These are phyloP conservation scores for Solanum tacnaense DNA, from an alignment of 257 asterid species.

Conservation along the genomic window DNA sequence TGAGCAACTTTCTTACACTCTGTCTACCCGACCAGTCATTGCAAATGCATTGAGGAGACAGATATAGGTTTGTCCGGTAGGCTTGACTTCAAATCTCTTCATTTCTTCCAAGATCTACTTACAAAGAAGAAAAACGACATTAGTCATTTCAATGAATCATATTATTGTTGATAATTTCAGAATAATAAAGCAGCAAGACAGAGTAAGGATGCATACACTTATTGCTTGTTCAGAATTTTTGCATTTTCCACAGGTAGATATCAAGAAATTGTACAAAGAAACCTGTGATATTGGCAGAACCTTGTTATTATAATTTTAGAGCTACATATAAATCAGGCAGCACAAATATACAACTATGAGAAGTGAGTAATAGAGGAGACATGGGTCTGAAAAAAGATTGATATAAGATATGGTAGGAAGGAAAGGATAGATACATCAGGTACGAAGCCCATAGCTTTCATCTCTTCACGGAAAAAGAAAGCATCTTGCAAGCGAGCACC, in stretches of 20 bases:
- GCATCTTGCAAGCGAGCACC: slow-evolving; percentile 89
- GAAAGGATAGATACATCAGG: slow-evolving; percentile 63
- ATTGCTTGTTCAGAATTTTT: slow-evolving; percentile 72
- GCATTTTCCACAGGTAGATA: slow-evolving; percentile 93
- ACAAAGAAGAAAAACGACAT: slow-evolving; percentile 4
- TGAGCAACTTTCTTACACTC: slow-evolving; percentile 56
- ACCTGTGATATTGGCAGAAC: slow-evolving; percentile 32
- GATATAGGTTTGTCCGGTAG: slow-evolving; percentile 78
- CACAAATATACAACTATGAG: not conserved
- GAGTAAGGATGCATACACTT: slow-evolving; percentile 33
- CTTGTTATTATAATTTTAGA: not conserved
- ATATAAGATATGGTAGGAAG: not conserved
- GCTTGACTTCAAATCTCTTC: slow-evolving; percentile 83
- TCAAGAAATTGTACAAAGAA: slow-evolving; percentile 70
- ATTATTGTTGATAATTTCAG: not conserved
- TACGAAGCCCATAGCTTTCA: slow-evolving; percentile 81
- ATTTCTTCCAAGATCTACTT: slow-evolving; percentile 84
- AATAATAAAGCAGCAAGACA: not conserved
- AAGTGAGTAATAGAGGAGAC: not conserved
- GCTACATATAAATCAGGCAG: not conserved
- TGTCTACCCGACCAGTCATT: slow-evolving; percentile 70
- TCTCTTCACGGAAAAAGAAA: slow-evolving; percentile 74
- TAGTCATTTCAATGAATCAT: not conserved
- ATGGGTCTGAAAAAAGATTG: not conserved
- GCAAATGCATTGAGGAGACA: slow-evolving; percentile 96